Evolutionary conservation across 2,329 filamentous ascomycete species (phyloP).

Genomic region (Pseudogymnoascus sp.): DNA sequence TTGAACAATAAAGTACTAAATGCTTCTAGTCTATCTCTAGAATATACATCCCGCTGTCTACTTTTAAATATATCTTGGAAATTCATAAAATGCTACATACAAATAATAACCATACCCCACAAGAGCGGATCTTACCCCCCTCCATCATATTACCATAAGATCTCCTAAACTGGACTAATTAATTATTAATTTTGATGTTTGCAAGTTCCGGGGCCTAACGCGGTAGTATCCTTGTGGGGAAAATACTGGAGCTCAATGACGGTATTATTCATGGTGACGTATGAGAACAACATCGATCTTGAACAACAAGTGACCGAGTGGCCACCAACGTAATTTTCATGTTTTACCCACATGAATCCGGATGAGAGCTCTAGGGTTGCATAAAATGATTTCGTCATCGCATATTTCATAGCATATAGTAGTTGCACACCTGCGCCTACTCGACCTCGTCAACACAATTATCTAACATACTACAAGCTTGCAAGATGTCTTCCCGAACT

Average conservation of each 20-base stretch:
- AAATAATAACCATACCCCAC: background rate
- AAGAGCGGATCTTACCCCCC: background rate
- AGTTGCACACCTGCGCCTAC: background rate
- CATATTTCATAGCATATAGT: background rate
- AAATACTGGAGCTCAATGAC: background rate
- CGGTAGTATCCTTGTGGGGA: background rate
- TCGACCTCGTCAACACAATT: background rate
- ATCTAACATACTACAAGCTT: background rate
- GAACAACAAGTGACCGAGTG: background rate
- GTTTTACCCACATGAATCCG: background rate
- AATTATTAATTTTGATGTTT: background rate
- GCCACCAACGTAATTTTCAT: background rate
- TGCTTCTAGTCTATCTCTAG: background rate
- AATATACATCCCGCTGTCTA: background rate
- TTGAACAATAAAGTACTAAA: background rate
- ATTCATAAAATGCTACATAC: background rate
- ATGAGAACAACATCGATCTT: background rate
- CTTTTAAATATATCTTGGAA: background rate
- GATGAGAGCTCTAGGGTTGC: background rate
- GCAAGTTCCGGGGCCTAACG: background rate
- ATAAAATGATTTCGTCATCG: background rate
- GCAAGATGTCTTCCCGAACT: slow-evolving; percentile 11
- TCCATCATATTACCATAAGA: background rate
- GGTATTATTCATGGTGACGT: slow-evolving; percentile 2
- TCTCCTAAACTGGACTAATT: background rate